Percentiles rank a stretch among this genome's conserved stretches.
Evolutionary conservation across 495 filamentous ascomycete genomes (phyloP).

Genomic region (Hypoxylon subgilvum): DNA sequence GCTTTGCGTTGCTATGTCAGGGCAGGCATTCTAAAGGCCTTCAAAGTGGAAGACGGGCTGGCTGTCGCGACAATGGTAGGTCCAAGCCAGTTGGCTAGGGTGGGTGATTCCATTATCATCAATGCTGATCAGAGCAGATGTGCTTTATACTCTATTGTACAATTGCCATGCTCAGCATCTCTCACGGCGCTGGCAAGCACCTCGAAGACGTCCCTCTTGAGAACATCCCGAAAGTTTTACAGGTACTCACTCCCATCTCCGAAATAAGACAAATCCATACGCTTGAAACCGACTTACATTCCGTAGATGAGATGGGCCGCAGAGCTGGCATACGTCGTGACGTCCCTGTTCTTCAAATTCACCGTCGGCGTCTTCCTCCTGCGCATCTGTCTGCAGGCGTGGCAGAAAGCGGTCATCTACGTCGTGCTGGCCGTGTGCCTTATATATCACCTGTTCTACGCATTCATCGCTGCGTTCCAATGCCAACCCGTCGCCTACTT

Average conservation of each 20-base stretch:
- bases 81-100: background rate
- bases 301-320: constrained; percentile 28
- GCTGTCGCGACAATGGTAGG: constrained; percentile 35
- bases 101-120: background rate
- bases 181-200: constrained; percentile 26
- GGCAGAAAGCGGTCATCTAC: constrained; percentile 41
- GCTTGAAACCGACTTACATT: background rate
- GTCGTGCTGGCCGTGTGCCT: constrained; percentile 40
- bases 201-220: constrained; percentile 16
- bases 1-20: constrained; percentile 38
- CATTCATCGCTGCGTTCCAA: constrained; percentile 46
- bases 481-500: constrained; percentile 42
- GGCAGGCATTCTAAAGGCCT: constrained; percentile 23
- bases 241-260: constrained; percentile 24
- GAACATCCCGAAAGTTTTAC: constrained; percentile 27
- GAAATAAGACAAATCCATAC: background rate
- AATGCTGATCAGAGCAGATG: constrained; percentile 16
- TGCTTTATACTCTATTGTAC: constrained; percentile 23
- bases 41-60: constrained; percentile 36
- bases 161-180: constrained; percentile 21
- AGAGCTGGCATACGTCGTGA: constrained; percentile 45
- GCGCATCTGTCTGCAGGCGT: constrained; percentile 42
- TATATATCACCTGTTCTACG: constrained; percentile 44
- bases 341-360: constrained; percentile 45
- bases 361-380: constrained; percentile 50